These are phyloP conservation scores for Cladorrhinum samala DNA, from an alignment of 495 filamentous ascomycete species.

Conservation along the genomic window DNA sequence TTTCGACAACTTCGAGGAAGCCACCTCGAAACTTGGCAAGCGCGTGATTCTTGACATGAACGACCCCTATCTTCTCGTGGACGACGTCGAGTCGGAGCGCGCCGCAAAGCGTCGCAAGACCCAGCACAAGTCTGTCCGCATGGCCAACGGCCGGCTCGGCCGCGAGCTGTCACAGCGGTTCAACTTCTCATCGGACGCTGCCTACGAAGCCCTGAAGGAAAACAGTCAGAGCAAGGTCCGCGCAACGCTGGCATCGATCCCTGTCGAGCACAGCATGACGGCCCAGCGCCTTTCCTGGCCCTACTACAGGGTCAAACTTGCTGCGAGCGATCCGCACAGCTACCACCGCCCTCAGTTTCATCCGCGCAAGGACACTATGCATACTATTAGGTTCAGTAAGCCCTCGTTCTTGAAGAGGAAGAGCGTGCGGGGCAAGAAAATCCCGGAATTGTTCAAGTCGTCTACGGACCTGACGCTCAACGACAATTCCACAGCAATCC, in stretches of 20 bases:
- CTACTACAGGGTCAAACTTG: slow-evolving; percentile 81
- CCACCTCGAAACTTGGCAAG: slow-evolving; percentile 63
- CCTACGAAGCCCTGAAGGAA: slow-evolving; percentile 91
- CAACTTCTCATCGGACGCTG: slow-evolving; percentile 93
- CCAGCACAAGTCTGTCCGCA: slow-evolving; percentile 46
- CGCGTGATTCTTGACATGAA: slow-evolving; percentile 79
- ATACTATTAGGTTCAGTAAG: slow-evolving; percentile 52
- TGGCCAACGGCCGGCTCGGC: slow-evolving; percentile 49
- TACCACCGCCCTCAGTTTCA: slow-evolving; percentile 74
- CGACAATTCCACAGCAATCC: slow-evolving; percentile 77
- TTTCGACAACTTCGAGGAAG: slow-evolving; percentile 50
- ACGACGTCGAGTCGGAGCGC: slow-evolving; percentile 43
- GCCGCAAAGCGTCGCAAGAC: slow-evolving; percentile 42
- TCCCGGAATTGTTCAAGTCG: slow-evolving; percentile 65
- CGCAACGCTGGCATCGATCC: slow-evolving; percentile 76
- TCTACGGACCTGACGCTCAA: slow-evolving; percentile 73
- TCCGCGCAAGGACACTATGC: slow-evolving; percentile 50
- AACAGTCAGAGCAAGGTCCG: slow-evolving; percentile 94
- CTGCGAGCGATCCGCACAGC: slow-evolving; percentile 72
- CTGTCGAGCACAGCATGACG: slow-evolving; percentile 86
- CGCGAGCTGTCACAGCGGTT: slow-evolving; percentile 68
- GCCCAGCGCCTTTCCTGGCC: slow-evolving; percentile 88
- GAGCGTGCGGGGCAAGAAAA: slow-evolving; percentile 64
- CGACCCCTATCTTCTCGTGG: slow-evolving; percentile 77
- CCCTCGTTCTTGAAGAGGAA: slow-evolving; percentile 72